Percentiles rank a stretch among this genome's conserved stretches.
phyloP scores from a whole-genome alignment of 2,329 filamentous ascomycete species.

The Colletotrichum gloeosporioides region DNA sequence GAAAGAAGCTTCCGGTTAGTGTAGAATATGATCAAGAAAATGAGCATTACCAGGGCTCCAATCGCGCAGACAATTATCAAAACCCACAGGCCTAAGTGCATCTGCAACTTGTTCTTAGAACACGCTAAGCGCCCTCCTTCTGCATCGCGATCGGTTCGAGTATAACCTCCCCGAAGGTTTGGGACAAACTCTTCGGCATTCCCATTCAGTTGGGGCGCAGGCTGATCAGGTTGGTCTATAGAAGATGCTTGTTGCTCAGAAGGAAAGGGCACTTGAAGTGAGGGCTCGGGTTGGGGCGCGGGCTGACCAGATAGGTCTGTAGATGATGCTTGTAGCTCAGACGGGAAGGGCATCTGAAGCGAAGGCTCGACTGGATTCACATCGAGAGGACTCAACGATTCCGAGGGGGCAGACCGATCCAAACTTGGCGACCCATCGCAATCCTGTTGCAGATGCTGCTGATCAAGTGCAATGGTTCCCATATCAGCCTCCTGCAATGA shows the following conservation, averaged over 20 bases:
- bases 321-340: background rate
- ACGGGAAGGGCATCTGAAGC: background rate
- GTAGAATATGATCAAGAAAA: background rate
- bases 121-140: background rate
- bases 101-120: background rate
- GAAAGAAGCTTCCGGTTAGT: background rate
- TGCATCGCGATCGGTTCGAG: background rate
- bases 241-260: background rate
- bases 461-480: background rate
- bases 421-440: background rate
- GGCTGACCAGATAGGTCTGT: background rate
- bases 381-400: background rate
- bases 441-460: background rate
- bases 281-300: background rate
- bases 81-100: background rate
- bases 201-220: background rate
- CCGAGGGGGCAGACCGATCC: background rate
- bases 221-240: fast-evolving
- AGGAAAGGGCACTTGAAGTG: background rate
- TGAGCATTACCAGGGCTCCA: background rate
- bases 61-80: background rate
- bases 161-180: background rate
- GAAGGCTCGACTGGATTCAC: background rate
- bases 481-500: background rate
- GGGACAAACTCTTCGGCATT: background rate